A percentile compares a stretch with the other conserved stretches of the same genome.
Evolutionary conservation across 768 basidiomycete genomes (phyloP).

Genomic region (Serendipita indica): DNA sequence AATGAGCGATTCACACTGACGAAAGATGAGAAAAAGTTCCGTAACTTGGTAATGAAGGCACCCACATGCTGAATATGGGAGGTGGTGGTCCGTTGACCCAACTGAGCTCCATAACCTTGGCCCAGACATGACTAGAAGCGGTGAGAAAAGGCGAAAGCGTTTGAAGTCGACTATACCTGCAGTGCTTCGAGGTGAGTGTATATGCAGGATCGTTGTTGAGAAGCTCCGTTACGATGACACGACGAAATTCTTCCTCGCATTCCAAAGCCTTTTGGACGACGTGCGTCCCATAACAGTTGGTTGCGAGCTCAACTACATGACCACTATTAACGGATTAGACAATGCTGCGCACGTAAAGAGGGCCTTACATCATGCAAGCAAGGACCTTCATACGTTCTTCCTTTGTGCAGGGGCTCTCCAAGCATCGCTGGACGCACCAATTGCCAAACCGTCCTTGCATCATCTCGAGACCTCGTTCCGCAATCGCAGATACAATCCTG

Average conservation of each 20-base stretch:
- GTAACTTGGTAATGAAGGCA: slow-evolving; percentile 13
- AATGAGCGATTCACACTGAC: slow-evolving; percentile 78
- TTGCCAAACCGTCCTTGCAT: slow-evolving; percentile 75
- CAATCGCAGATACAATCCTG: slow-evolving; percentile 80
- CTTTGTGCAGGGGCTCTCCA: slow-evolving; percentile 59
- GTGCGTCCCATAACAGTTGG: slow-evolving; percentile 81
- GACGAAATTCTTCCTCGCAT: slow-evolving; percentile 74
- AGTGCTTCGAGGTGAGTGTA: slow-evolving; percentile 75
- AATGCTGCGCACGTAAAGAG: not conserved
- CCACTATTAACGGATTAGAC: slow-evolving; percentile 32
- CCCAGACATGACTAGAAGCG: slow-evolving; percentile 72
- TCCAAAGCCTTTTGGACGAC: slow-evolving; percentile 82
- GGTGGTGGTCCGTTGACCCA: slow-evolving; percentile 71
- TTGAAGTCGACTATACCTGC: not conserved
- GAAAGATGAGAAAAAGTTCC: not conserved
- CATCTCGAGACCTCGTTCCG: slow-evolving; percentile 74
- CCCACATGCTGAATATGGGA: slow-evolving; percentile 76
- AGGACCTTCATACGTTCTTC: slow-evolving; percentile 73
- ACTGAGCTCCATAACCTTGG: slow-evolving; percentile 82
- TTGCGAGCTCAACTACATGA: slow-evolving; percentile 72
- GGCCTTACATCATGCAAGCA: slow-evolving; percentile 60
- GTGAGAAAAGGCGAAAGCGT: not conserved
- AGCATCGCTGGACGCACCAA: slow-evolving; percentile 79
- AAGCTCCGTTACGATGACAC: slow-evolving; percentile 72
- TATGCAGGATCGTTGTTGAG: slow-evolving; percentile 72